Base-by-base conservation (phyloP, 2,329 filamentous ascomycete species). In the Phialophora tarda region DNA sequence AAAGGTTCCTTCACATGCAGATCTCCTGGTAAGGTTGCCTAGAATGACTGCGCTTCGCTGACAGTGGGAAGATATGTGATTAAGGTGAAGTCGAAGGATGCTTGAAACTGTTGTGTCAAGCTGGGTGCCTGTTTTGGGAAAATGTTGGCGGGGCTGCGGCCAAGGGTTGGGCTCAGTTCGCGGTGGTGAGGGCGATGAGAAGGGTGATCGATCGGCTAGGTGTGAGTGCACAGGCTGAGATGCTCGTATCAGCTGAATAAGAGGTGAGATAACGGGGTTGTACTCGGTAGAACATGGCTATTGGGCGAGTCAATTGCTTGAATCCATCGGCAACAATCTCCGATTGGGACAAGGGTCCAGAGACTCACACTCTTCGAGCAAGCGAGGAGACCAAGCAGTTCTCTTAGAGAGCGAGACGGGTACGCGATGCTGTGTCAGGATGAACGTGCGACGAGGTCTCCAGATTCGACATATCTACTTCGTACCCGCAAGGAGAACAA, bases 181-280 rank as follows among this genome's bases (percentile, higher is more conserved):
- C 34, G 30, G 2, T 32, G 30, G 30, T 34, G 1, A 8, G 10
- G 10, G 10, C 32, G 34, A 17, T 17, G 34, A 41, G 34, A 6
- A 41, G 14, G 34, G 6, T 41, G 34, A 14, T 41, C 14, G 34
- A 17, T 8, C 14, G 14, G 12, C 4, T 17, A 17, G 34, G 34
- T 5, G 34, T 17, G 34, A 38, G 3, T 38, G 47, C 47, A 21
- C n/a, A 21, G 47, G 17, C 47, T 38, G 11, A 38, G 34, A 38
- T 38, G 34, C 14, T 41, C 14, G 48, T 51, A 51, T 51, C 48
- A 24, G 48, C 21, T 51, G 48, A 51, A 51, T 51, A 51, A 51
- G 10, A 23, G 48, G 23, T 48, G 44, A 51, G 48, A 51, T 26
- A 26, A 12, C 48, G 48, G 17, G 17, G 1, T 11, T 51, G 21